These are phyloP conservation scores for Clavispora carvajalis DNA, from an alignment of 805 yeast species.

Conservation along the genomic window DNA sequence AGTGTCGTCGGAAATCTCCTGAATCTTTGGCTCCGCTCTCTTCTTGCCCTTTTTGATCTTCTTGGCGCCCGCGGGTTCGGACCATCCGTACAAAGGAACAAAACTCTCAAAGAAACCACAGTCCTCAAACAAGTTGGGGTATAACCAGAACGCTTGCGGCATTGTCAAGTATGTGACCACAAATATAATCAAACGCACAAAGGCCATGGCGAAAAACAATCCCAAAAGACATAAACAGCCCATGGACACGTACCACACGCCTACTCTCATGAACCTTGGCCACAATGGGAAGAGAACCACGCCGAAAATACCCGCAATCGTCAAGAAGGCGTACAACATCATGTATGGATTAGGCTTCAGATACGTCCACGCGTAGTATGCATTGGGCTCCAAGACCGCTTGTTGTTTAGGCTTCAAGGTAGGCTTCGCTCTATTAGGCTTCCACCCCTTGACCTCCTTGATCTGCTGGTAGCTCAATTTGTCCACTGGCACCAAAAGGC, in stretches of 20 bases:
- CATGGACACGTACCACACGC: conserved; percentile 87
- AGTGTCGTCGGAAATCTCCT: conserved; percentile 4
- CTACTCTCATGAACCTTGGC: conserved; percentile 85
- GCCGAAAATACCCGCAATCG: conserved; percentile 58
- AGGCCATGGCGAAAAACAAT: conserved; percentile 69
- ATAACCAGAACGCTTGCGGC: conserved; percentile 86
- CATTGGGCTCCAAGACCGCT: conserved; percentile 58
- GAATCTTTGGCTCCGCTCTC: conserved; percentile 6
- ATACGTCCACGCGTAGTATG: conserved; percentile 81
- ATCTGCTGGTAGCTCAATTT: conserved; percentile 70
- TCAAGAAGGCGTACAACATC: conserved; percentile 56
- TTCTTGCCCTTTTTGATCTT: conserved; percentile 17
- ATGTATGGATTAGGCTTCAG: conserved; percentile 66
- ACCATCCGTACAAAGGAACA: conserved; percentile 84
- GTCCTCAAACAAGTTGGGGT: conserved; percentile 93
- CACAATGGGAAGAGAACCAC: conserved; percentile 85
- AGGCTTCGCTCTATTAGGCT: conserved; percentile 62
- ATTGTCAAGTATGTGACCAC: conserved; percentile 50
- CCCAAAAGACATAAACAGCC: conserved; percentile 68
- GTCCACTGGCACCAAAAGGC: conserved; percentile 68
- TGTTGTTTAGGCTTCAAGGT: conserved; percentile 49
- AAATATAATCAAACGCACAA: conserved; percentile 71
- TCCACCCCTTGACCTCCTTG: conserved; percentile 50
- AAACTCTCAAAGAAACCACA: conserved; percentile 92
- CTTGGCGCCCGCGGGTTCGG: conserved; percentile 37